Evolutionary conservation across 805 yeast species (phyloP).

Genomic region (Zygosaccharomyces gambellarensis): DNA sequence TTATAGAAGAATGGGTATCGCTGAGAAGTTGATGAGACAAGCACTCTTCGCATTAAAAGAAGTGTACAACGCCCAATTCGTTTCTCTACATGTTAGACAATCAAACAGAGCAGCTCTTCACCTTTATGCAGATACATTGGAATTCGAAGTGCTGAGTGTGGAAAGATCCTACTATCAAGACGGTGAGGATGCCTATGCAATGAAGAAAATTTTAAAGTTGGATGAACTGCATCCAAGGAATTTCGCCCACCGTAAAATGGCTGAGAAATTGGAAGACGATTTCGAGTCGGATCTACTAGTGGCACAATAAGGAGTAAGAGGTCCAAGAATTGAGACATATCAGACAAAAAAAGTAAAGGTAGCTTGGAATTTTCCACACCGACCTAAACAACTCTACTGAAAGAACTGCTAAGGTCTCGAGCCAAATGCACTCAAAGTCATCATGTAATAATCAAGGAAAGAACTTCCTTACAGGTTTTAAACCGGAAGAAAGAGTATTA

Average conservation of each 20-base stretch:
- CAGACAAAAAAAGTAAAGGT: constrained; percentile 53
- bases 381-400: constrained; percentile 45
- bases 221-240: constrained; percentile 58
- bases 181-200: constrained; percentile 95
- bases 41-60: constrained; percentile 75
- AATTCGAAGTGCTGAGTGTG: constrained; percentile 74
- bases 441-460: constrained; percentile 47
- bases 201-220: constrained; percentile 65
- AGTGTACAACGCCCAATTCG: constrained; percentile 73
- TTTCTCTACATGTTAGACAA: constrained; percentile 87
- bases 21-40: constrained; percentile 86
- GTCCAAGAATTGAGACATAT: background rate
- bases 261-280: constrained; percentile 49
- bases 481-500: background rate
- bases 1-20: constrained; percentile 91
- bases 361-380: constrained; percentile 99
- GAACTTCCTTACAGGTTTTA: constrained; percentile 29
- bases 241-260: constrained; percentile 38
- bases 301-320: background rate
- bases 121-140: constrained; percentile 77
- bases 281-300: constrained; percentile 44
- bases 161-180: constrained; percentile 92
- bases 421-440: constrained; percentile 99
- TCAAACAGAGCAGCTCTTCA: constrained; percentile 92
- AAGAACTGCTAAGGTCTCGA: constrained; percentile 59